Percentiles rank a stretch among this genome's conserved stretches.
phyloP scores from a whole-genome alignment of 495 filamentous ascomycete genomes.

The Aspergillus affinis region DNA sequence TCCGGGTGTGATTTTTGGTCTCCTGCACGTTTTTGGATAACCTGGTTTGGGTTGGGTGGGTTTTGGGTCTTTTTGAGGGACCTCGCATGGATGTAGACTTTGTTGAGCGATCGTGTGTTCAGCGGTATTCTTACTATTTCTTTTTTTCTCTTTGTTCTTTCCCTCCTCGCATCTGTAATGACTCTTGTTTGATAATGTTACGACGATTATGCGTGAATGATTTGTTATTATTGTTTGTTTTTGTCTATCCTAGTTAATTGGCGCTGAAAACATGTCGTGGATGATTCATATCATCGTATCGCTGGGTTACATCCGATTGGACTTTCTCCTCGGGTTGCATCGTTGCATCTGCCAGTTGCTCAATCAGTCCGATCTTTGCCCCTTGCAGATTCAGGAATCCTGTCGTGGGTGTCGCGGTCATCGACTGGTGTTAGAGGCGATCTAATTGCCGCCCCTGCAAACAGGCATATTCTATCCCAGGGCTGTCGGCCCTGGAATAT shows the following conservation, averaged over 20 bases:
- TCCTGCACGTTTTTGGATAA: background rate
- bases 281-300: background rate
- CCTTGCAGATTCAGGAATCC: background rate
- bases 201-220: background rate
- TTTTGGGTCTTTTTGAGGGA: background rate
- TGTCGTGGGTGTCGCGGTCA: background rate
- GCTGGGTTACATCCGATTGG: background rate
- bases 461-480: background rate
- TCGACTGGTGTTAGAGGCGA: background rate
- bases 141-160: slow-evolving; percentile 1
- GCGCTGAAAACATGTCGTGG: background rate
- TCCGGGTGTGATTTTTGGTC: background rate
- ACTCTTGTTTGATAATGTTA: background rate
- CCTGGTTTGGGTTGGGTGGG: background rate
- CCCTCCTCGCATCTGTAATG: background rate
- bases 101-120: background rate
- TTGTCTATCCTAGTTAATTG: background rate
- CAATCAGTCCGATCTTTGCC: background rate
- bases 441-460: background rate
- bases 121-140: background rate
- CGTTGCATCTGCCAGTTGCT: background rate
- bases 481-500: background rate
- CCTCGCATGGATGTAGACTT: background rate
- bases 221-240: background rate
- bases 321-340: background rate